Percentiles rank a stretch among this genome's conserved stretches.
Evolutionary conservation across 352 stramenopile species (phyloP).

Genomic region (Globisporangium mamillatum): DNA sequence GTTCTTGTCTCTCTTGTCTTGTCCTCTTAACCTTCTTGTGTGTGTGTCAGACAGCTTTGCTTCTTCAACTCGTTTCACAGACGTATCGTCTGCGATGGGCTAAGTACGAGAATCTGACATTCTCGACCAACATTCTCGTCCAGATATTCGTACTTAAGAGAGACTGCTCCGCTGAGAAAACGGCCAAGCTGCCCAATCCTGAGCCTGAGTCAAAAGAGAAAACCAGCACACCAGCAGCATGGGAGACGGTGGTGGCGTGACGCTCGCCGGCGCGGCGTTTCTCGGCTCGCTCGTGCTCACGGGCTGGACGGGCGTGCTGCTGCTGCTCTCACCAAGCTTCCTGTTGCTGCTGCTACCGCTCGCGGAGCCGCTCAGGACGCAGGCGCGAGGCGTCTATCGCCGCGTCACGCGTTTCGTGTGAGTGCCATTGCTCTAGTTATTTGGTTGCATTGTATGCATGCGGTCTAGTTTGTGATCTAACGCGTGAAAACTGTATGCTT

Average conservation of each 20-base stretch:
- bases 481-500: background rate
- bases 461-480: background rate
- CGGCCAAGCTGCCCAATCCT: background rate
- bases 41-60: background rate
- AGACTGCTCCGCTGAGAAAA: background rate
- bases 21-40: constrained; percentile 1
- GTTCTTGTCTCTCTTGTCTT: constrained; percentile 1
- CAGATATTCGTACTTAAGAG: background rate
- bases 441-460: background rate
- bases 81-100: background rate
- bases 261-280: constrained; percentile 47
- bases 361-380: constrained; percentile 14
- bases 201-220: background rate
- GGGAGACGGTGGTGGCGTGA: constrained; percentile 22
- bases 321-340: constrained; percentile 60
- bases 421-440: constrained; percentile 12
- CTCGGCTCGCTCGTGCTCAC: constrained; percentile 49
- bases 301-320: constrained; percentile 46
- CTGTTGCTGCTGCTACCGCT: constrained; percentile 35
- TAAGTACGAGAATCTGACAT: background rate
- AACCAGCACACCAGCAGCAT: constrained; percentile 16
- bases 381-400: constrained; percentile 41
- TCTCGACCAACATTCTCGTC: background rate
- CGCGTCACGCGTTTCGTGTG: constrained; percentile 54
- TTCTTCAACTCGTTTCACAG: background rate